Base-by-base conservation (phyloP, 495 filamentous ascomycete genomes). In the Tricharina praecox region DNA sequence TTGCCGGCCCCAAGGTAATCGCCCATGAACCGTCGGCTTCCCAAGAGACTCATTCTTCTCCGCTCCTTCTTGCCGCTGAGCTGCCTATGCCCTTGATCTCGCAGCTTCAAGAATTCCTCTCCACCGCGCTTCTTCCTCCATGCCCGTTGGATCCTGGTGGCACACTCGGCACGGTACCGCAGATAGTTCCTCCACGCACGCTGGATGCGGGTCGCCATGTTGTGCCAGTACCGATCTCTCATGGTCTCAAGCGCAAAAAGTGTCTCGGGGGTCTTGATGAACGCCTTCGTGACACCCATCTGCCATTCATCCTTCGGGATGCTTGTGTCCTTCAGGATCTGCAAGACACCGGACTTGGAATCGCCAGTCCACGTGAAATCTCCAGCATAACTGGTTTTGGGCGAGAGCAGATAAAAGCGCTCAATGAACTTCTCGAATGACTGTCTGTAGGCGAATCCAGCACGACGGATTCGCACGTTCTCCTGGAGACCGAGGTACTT, bases 401-500 rank as follows among this genome's bases (percentile, higher is more conserved):
- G 87, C 10, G 92, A 96, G 41, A 99, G 72, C 8, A 96, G 73
- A 62, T 90, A 95, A 68, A 96, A 99, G 28, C 92, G 81, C 63
- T 96, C 92, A 23, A 94, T 82, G 58, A 99, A 99, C 58, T 94
- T 96, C 60, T 96, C 92, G 53, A 92, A 99, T 0, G 88, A 92
- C 58, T 96, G 90, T 62, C 92, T 81, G 59, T 93, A 96, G 5
- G 92, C 92, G 62, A 96, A 99, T 42, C 92, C 92, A 42, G 90
- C 90, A 59, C 92, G 77, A 46, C 92, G 77, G 60, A 99, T 99
- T 4, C 92, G 81, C 28, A 99, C 90, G 71, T 99, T 99, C 68
- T 99, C 92, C 59, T 96, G 87, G 7, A 99, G 68, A 73, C 92
- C 92, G 13, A 99, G 80, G 59, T 99, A 99, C 57, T 99, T 96